A percentile compares a stretch with the other conserved stretches of the same genome.
Conservation (phyloP, 345 rosid species). For the Mangifera indica region DNA sequence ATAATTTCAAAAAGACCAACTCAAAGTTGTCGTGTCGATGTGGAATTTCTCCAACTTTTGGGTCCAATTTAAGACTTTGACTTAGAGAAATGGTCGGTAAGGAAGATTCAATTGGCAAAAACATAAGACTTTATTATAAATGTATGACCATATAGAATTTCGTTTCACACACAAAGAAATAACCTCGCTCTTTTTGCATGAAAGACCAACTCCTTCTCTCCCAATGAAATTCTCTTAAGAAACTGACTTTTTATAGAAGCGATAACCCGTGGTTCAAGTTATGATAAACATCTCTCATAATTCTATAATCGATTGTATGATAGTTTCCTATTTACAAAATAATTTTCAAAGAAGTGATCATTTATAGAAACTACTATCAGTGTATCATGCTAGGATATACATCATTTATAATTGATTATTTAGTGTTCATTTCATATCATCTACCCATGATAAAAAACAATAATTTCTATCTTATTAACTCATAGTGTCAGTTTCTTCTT, state of each 20-base stretch:
- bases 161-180: background rate
- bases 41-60: slow-evolving; percentile 26
- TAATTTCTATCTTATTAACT: no score
- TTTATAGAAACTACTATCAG: no score
- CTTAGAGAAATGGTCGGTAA: slow-evolving; percentile 1
- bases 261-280: no score
- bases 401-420: no score
- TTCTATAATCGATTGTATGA: no score
- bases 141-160: background rate
- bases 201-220: background rate
- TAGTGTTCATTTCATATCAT: no score
- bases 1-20: background rate
- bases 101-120: background rate
- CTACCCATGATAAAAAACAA: no score
- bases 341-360: no score
- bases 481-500: no score
- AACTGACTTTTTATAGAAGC: background rate
- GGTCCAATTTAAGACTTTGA: slow-evolving; percentile 15
- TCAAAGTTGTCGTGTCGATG: background rate
- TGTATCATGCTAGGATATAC: no score
- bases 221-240: background rate
- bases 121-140: background rate
- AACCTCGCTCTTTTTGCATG: slow-evolving; percentile 13
- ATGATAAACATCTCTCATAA: no score
- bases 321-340: no score